These are phyloP conservation scores for Castanea mollissima DNA, from an alignment of 306 rosid species.

Conservation along the genomic window DNA sequence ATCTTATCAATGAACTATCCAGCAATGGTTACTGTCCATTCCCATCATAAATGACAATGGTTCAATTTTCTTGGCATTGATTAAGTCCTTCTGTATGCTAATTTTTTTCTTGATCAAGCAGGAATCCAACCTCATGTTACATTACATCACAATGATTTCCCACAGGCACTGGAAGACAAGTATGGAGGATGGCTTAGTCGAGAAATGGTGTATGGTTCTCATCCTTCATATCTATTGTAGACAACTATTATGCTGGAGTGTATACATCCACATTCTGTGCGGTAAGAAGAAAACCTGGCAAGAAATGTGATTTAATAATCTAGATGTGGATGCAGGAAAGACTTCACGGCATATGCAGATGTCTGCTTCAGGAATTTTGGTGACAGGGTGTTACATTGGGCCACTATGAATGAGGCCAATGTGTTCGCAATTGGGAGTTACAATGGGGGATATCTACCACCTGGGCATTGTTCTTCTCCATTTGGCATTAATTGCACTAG, in stretches of 20 bases:
- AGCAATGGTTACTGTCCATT: conserved; percentile 30
- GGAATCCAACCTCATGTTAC: conserved; percentile 85
- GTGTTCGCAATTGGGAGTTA: conserved; percentile 22
- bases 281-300: not conserved
- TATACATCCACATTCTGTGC: not conserved
- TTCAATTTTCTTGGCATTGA: not conserved
- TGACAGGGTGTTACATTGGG: conserved; percentile 53
- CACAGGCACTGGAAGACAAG: conserved; percentile 71
- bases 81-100: not conserved
- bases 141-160: conserved; percentile 51
- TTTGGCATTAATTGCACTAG: conserved; percentile 21
- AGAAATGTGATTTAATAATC: no score
- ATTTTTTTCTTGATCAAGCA: conserved; percentile 12
- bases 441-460: conserved; percentile 22
- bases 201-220: conserved; percentile 45
- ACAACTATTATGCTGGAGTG: not conserved
- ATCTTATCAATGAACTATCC: no score
- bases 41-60: not conserved
- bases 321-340: no score
- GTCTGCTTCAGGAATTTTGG: conserved; percentile 55
- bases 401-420: conserved; percentile 44
- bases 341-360: no score
- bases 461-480: conserved; percentile 35
- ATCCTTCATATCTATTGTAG: not conserved
- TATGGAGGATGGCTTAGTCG: conserved; percentile 77